phyloP scores from a whole-genome alignment of 805 yeast genomes.

The Saturnispora dispora region DNA sequence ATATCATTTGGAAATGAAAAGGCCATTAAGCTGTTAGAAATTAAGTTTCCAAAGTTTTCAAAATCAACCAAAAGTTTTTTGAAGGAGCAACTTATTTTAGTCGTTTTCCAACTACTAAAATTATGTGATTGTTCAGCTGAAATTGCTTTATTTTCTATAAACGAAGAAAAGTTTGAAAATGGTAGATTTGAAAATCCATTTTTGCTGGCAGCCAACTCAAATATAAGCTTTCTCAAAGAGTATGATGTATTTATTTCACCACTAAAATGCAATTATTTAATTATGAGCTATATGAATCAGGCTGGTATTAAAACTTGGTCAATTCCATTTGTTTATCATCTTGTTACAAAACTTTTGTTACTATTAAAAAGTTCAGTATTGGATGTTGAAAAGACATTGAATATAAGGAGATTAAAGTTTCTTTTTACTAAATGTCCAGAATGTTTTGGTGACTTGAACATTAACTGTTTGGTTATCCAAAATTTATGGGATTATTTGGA shows the following conservation, averaged over 20 bases:
- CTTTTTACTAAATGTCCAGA: conserved; percentile 24
- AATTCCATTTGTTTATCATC: conserved; percentile 28
- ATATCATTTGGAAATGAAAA: conserved; percentile 31
- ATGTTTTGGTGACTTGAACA: conserved; percentile 11
- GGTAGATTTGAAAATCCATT: not conserved
- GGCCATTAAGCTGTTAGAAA: conserved; percentile 15
- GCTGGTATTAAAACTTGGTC: conserved; percentile 28
- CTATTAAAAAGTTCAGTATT: conserved; percentile 19
- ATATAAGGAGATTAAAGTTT: conserved; percentile 32
- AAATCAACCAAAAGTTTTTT: conserved; percentile 8
- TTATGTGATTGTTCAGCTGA: conserved; percentile 30
- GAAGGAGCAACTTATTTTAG: conserved; percentile 24
- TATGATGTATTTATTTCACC: conserved; percentile 15
- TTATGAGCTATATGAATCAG: conserved; percentile 9
- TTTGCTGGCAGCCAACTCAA: not conserved
- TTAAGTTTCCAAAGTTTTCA: conserved; percentile 9
- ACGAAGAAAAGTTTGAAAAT: not conserved
- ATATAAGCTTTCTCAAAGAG: conserved; percentile 11
- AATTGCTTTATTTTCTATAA: not conserved
- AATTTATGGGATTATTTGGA: conserved; percentile 15
- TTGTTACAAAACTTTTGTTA: conserved; percentile 28
- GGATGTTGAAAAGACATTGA: conserved; percentile 18
- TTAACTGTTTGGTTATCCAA: conserved; percentile 13
- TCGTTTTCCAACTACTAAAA: conserved; percentile 30
- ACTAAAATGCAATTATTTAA: conserved; percentile 5